Percentiles rank a stretch among this genome's conserved stretches.
These are phyloP conservation scores for Sinapis alba DNA, from an alignment of 441 rosid species.

Conservation along the genomic window DNA sequence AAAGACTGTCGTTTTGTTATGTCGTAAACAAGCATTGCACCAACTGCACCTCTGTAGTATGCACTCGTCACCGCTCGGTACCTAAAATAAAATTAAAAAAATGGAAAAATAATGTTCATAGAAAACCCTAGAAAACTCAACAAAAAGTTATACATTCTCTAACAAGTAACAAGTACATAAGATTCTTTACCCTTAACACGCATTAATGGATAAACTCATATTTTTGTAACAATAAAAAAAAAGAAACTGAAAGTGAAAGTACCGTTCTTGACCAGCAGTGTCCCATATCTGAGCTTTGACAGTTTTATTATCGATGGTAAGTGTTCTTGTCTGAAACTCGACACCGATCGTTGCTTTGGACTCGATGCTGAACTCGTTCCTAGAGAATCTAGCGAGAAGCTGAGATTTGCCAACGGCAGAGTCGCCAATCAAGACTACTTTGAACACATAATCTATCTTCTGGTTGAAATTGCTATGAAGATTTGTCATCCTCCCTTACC, in stretches of 20 bases:
- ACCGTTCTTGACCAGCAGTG: constrained; percentile 48
- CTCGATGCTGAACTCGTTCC: constrained; percentile 58
- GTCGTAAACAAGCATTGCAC: constrained; percentile 63
- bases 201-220: background rate
- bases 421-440: constrained; percentile 57
- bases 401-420: constrained; percentile 64
- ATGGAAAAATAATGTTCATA: background rate
- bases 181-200: background rate
- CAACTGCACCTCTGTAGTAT: constrained; percentile 60
- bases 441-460: constrained; percentile 79
- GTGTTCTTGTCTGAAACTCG: constrained; percentile 63
- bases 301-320: constrained; percentile 51
- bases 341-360: constrained; percentile 64
- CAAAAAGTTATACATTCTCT: background rate
- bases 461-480: constrained; percentile 63
- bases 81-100: constrained; percentile 37
- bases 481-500: constrained; percentile 53
- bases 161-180: background rate
- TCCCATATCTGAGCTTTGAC: constrained; percentile 49
- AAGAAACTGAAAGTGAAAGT: constrained; percentile 7
- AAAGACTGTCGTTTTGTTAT: constrained; percentile 62
- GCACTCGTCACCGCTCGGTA: constrained; percentile 69
- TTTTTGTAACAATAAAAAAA: background rate
- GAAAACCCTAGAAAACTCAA: background rate
- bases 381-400: constrained; percentile 58